Evolutionary conservation across 2,329 filamentous ascomycete genomes (phyloP).

Genomic region (Neonectria neomacrospora): DNA sequence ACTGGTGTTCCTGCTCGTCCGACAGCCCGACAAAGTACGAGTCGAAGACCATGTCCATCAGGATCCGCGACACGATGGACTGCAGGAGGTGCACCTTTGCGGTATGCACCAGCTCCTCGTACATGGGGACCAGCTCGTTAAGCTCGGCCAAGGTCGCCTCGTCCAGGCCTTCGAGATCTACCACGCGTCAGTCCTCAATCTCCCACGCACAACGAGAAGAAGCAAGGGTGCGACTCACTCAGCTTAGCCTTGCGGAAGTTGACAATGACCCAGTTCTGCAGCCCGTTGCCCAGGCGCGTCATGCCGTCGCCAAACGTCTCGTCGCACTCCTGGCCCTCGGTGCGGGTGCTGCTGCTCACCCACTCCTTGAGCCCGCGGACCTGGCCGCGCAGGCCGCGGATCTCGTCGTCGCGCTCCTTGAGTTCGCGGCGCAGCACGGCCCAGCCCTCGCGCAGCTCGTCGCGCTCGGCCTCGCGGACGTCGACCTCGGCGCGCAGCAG

Average conservation of each 20-base stretch:
- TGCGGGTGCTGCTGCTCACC: slow-evolving; percentile 73
- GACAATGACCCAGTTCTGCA: slow-evolving; percentile 80
- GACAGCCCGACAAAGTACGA: slow-evolving; percentile 73
- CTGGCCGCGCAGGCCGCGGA: slow-evolving; percentile 65
- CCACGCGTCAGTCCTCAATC: not conserved
- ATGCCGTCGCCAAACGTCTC: slow-evolving; percentile 73
- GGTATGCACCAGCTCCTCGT: slow-evolving; percentile 62
- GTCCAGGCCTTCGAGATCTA: slow-evolving; percentile 58
- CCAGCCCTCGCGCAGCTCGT: slow-evolving; percentile 62
- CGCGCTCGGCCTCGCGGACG: slow-evolving; percentile 57
- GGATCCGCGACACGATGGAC: slow-evolving; percentile 67
- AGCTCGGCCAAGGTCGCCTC: slow-evolving; percentile 57
- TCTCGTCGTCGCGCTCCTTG: slow-evolving; percentile 65
- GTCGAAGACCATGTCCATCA: slow-evolving; percentile 71
- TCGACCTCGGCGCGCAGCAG: slow-evolving; percentile 62
- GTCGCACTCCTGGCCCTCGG: slow-evolving; percentile 71
- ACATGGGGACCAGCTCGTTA: slow-evolving; percentile 65
- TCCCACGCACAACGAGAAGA: no score
- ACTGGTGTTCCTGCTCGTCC: slow-evolving; percentile 61
- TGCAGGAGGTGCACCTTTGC: slow-evolving; percentile 72
- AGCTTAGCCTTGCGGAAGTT: slow-evolving; percentile 74
- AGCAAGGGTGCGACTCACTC: slow-evolving; percentile 50
- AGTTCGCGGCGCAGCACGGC: slow-evolving; percentile 60
- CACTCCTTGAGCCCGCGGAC: slow-evolving; percentile 76
- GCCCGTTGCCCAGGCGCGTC: slow-evolving; percentile 70